phyloP scores from a whole-genome alignment of 768 basidiomycete species.

The Daedaleopsis nitida region DNA sequence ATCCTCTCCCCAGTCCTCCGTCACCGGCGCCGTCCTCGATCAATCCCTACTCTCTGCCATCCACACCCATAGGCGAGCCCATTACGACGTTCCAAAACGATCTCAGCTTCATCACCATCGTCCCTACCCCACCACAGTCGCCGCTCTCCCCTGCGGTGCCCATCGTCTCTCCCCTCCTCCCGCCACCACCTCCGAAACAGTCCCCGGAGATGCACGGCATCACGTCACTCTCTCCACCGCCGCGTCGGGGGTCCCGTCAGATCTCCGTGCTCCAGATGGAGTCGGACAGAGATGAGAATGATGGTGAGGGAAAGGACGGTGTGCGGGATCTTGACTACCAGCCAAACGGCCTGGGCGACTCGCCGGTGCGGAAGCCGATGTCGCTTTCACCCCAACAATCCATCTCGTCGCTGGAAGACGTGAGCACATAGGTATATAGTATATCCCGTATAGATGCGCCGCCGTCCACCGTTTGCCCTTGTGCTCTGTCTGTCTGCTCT shows the following conservation, averaged over 20 bases:
- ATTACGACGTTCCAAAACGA: constrained; percentile 55
- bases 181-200: constrained; percentile 28
- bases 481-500: background rate
- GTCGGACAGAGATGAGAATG: constrained; percentile 7
- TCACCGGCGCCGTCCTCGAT: constrained; percentile 33
- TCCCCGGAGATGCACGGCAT: constrained; percentile 39
- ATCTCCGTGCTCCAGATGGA: constrained; percentile 29
- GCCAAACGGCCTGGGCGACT: background rate
- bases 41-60: constrained; percentile 28
- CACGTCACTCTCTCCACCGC: constrained; percentile 62
- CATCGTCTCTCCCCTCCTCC: constrained; percentile 16
- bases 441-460: background rate
- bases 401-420: constrained; percentile 19
- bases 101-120: constrained; percentile 60
- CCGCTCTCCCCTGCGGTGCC: constrained; percentile 28
- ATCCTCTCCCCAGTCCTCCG: constrained; percentile 27
- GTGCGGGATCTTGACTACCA: background rate
- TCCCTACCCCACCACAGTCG: constrained; percentile 47
- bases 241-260: constrained; percentile 59
- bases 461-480: background rate
- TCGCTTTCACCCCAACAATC: constrained; percentile 16
- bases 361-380: constrained; percentile 13
- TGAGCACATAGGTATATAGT: constrained; percentile 7
- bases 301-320: no score
- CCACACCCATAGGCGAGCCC: constrained; percentile 67